These are phyloP conservation scores for Plasmodium vinckei DNA, from an alignment of 169 alveolate species.

Conservation along the genomic window DNA sequence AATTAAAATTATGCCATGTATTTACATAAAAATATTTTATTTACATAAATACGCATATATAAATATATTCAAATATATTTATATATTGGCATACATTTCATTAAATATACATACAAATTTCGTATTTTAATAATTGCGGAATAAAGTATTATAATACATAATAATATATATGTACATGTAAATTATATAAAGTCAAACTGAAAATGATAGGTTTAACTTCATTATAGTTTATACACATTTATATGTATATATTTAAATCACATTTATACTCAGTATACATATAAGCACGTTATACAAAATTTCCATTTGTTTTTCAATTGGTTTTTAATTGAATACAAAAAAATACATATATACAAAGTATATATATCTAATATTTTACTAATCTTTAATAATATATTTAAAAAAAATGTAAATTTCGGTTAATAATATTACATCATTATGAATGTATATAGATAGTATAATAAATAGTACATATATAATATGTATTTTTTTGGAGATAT, in stretches of 20 bases:
- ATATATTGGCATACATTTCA: too few relatives aligned
- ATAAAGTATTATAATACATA: too few relatives aligned
- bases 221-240: not conserved
- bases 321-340: not conserved
- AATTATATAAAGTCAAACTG: not conserved
- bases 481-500: too few relatives aligned
- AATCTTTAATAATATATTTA: not conserved
- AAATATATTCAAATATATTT: too few relatives aligned
- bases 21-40: too few relatives aligned
- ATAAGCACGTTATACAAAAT: constrained; percentile 5
- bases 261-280: not conserved
- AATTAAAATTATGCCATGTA: too few relatives aligned
- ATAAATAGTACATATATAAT: too few relatives aligned
- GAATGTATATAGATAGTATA: not conserved
- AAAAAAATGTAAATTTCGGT: not conserved
- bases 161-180: too few relatives aligned
- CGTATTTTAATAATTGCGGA: too few relatives aligned
- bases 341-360: not conserved
- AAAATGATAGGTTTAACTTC: not conserved
- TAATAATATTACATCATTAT: not conserved
- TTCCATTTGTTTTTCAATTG: not conserved
- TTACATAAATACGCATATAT: too few relatives aligned
- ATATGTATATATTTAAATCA: constrained; percentile 6
- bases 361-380: not conserved
- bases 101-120: too few relatives aligned